These are phyloP conservation scores for Cladophialophora yegresii DNA, from an alignment of 2,329 filamentous ascomycete species.

Conservation along the genomic window DNA sequence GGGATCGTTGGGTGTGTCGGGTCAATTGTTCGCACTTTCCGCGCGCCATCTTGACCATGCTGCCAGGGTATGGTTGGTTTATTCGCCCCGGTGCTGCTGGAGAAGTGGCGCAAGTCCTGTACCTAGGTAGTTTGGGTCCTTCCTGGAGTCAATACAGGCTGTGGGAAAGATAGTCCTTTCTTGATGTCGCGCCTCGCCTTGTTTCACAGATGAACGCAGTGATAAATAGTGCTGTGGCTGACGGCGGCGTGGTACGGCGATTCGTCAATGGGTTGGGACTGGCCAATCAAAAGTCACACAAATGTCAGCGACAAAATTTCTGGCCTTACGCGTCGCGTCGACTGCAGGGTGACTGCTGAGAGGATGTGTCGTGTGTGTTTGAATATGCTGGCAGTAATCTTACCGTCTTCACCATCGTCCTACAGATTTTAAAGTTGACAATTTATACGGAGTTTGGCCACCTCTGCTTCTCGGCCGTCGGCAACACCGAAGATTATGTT, in stretches of 20 bases:
- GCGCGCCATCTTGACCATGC: not conserved
- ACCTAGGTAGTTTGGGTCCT: not conserved
- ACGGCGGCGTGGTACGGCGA: not conserved
- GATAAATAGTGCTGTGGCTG: not conserved
- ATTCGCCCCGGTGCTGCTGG: too few species aligned
- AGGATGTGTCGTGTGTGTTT: not conserved
- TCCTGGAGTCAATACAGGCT: not conserved
- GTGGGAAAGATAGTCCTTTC: not conserved
- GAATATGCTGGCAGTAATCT: not conserved
- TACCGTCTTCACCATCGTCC: not conserved
- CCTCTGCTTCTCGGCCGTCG: not conserved
- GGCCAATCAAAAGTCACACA: conserved; percentile 19
- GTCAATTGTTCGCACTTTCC: not conserved
- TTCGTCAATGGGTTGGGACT: not conserved
- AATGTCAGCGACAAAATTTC: conserved; percentile 19
- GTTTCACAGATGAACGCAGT: not conserved
- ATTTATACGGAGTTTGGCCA: not conserved
- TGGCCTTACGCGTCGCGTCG: not conserved
- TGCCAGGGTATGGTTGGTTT: not conserved
- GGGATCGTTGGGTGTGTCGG: not conserved
- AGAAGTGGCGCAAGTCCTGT: not conserved
- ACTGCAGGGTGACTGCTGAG: not conserved
- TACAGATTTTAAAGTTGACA: not conserved
- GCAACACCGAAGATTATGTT: not conserved
- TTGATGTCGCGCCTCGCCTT: not conserved